These are phyloP conservation scores for Pezicula rhizophila DNA, from an alignment of 2,329 filamentous ascomycete genomes.

Conservation along the genomic window DNA sequence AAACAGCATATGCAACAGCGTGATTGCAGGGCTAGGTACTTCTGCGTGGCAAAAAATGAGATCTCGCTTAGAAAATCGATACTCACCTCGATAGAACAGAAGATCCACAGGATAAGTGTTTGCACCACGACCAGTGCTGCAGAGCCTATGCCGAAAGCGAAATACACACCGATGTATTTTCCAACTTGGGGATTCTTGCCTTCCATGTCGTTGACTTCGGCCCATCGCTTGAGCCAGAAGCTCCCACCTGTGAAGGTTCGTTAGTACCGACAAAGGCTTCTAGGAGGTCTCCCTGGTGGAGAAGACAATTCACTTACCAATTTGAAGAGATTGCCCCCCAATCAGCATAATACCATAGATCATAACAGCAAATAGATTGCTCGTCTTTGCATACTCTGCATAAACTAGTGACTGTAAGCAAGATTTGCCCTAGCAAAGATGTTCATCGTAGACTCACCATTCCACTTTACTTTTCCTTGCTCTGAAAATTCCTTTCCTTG, in stretches of 20 bases:
- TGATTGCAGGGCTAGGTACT: neutral
- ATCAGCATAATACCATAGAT: slow-evolving; percentile 75
- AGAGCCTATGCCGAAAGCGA: slow-evolving; percentile 85
- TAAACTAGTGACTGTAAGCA: slow-evolving; percentile 54
- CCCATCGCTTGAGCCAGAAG: slow-evolving; percentile 92
- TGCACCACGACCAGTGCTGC: slow-evolving; percentile 82
- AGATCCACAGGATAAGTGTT: slow-evolving; percentile 96
- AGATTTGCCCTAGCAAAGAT: slow-evolving; percentile 3
- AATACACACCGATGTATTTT: slow-evolving; percentile 92
- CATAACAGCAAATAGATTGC: slow-evolving; percentile 76
- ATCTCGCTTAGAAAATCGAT: slow-evolving; percentile 1
- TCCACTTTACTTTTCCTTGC: slow-evolving; percentile 97
- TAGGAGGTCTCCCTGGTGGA: slow-evolving; percentile 11
- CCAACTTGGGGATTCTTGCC: slow-evolving; percentile 70
- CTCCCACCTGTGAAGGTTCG: slow-evolving; percentile 53
- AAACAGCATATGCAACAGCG: slow-evolving; percentile 16
- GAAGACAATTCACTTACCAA: slow-evolving; percentile 47
- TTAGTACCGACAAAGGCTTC: slow-evolving; percentile 7
- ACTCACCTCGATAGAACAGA: slow-evolving; percentile 91
- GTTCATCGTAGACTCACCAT: slow-evolving; percentile 32
- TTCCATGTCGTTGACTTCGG: slow-evolving; percentile 66
- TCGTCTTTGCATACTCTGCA: slow-evolving; percentile 87
- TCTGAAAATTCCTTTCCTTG: slow-evolving; percentile 85
- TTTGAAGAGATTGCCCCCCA: slow-evolving; percentile 73
- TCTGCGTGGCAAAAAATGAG: neutral